Evolutionary conservation across 176 grass and related monocot genomes (phyloP).

Genomic region (Tillandsia leiboldiana): DNA sequence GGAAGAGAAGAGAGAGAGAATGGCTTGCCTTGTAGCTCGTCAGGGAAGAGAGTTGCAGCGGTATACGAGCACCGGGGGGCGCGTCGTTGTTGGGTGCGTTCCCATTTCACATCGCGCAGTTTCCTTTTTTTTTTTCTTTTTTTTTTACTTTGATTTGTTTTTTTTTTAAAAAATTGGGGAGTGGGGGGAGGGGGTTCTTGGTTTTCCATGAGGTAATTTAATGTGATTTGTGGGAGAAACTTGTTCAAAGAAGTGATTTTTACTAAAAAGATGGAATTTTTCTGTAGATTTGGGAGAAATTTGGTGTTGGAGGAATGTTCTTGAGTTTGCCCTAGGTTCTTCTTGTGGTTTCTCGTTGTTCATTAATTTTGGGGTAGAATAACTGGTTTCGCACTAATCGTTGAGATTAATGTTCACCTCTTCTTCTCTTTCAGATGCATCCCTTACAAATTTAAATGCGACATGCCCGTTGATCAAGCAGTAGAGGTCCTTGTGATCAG

Average conservation of each 20-base stretch:
- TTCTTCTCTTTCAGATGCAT: slow-evolving; percentile 38
- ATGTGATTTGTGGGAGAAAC: too few species aligned
- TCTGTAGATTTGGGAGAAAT: slow-evolving; percentile 9
- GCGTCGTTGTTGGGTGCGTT: slow-evolving; percentile 63
- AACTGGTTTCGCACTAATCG: too few species aligned
- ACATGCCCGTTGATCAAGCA: slow-evolving; percentile 20
- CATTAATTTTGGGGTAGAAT: too few species aligned
- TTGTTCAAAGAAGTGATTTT: too few species aligned
- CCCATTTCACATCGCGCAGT: background rate
- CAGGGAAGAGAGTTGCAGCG: slow-evolving; percentile 86
- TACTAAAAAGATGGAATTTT: background rate
- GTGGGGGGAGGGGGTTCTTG: too few species aligned
- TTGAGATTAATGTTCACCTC: background rate
- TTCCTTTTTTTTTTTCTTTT: background rate
- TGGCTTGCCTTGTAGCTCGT: slow-evolving; percentile 73
- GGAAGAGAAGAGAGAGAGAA: slow-evolving; percentile 2
- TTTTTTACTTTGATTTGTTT: background rate
- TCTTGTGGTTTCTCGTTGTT: too few species aligned
- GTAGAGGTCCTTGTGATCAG: slow-evolving; percentile 80
- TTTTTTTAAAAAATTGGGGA: too few species aligned
- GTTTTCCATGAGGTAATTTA: too few species aligned
- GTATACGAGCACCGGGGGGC: slow-evolving; percentile 55
- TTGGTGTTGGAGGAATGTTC: background rate
- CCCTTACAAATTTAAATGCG: slow-evolving; percentile 34
- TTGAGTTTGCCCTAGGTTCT: too few species aligned